Conservation (phyloP, 2,329 filamentous ascomycete genomes). For the Pestalotiopsis sp. region DNA sequence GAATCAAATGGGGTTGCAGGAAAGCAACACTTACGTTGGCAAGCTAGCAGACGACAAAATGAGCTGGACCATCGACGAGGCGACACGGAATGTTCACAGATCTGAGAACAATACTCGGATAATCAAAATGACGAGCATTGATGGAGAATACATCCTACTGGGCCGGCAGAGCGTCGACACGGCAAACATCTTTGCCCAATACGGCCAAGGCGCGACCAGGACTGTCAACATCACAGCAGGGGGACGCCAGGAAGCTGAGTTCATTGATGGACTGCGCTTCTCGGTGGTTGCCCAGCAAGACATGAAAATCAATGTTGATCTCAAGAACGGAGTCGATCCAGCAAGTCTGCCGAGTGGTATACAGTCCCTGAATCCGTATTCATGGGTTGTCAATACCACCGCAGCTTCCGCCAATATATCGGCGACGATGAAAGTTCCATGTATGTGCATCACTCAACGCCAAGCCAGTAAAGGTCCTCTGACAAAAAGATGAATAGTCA, state of each 20-base stretch:
- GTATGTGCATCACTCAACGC: not conserved
- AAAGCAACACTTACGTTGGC: constrained; percentile 11
- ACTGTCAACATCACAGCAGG: constrained; percentile 8
- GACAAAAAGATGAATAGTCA: not conserved
- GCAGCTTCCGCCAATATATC: not conserved
- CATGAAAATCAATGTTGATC: not conserved
- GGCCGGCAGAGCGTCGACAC: not conserved
- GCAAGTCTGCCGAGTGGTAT: not conserved
- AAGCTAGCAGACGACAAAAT: not conserved
- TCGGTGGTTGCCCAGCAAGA: not conserved
- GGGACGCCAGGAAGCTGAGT: not conserved
- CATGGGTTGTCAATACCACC: constrained; percentile 3
- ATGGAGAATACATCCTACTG: constrained; percentile 1
- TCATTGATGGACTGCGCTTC: not conserved
- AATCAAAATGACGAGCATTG: constrained; percentile 7
- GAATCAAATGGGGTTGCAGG: not conserved
- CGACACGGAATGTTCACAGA: constrained; percentile 5
- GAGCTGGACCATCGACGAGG: constrained; percentile 5
- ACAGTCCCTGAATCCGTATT: not conserved
- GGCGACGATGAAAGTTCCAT: not conserved
- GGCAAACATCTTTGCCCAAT: not conserved
- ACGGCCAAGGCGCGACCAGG: constrained; percentile 7
- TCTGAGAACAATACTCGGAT: constrained; percentile 9
- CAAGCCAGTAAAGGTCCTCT: not conserved
- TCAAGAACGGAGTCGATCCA: constrained; percentile 1